Conservation (phyloP, 2,329 filamentous ascomycete genomes). For the Colletotrichum magnum region DNA sequence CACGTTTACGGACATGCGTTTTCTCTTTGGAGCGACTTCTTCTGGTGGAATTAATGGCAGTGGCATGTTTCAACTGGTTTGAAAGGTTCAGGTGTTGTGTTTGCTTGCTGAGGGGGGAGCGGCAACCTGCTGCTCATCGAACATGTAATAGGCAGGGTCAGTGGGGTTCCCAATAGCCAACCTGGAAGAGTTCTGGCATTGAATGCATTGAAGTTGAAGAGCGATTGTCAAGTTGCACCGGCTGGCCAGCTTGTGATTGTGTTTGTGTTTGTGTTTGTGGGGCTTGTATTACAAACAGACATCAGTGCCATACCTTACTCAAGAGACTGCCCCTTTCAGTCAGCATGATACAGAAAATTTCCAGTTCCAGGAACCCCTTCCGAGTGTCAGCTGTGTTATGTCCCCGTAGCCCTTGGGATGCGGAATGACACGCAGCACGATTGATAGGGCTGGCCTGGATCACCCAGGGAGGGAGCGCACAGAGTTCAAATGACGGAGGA, state of each 20-base stretch:
- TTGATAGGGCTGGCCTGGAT: conserved; percentile 36
- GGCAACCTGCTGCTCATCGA: too few species aligned
- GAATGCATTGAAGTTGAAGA: too few species aligned
- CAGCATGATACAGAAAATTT: conserved; percentile 1
- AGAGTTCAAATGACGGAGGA: conserved; percentile 19
- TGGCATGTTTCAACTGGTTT: neutral
- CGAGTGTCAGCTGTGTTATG: neutral
- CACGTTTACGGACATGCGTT: neutral
- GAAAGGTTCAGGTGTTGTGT: conserved; percentile 6
- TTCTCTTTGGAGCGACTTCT: neutral
- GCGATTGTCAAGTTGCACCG: too few species aligned
- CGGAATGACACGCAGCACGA: neutral
- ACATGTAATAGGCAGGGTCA: too few species aligned
- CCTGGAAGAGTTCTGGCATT: too few species aligned
- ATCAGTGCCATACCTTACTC: too few species aligned
- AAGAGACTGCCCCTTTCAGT: neutral
- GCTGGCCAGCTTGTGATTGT: too few species aligned
- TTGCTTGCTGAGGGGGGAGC: neutral
- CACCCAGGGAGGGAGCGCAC: conserved; percentile 28
- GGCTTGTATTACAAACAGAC: too few species aligned
- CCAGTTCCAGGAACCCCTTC: neutral
- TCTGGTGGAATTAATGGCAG: conserved; percentile 6
- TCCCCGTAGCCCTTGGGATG: neutral
- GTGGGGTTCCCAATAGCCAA: too few species aligned
- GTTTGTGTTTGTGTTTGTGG: too few species aligned